Evolutionary conservation across 495 filamentous ascomycete species (phyloP).

Genomic region (Parmelia sp.): DNA sequence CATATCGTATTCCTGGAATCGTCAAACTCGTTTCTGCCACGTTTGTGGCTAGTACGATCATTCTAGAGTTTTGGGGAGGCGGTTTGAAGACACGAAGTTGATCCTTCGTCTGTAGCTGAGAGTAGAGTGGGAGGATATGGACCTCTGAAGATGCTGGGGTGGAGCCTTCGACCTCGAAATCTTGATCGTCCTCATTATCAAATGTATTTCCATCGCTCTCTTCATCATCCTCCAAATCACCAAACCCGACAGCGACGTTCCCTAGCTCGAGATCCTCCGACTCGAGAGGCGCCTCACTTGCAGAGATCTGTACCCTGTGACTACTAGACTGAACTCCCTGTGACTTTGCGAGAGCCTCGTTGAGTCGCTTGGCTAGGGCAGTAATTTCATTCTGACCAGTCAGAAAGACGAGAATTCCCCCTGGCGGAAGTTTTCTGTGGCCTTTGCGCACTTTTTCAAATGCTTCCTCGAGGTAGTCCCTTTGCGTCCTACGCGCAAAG

Average conservation of each 20-base stretch:
- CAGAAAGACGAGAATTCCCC: constrained; percentile 90
- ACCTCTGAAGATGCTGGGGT: constrained; percentile 53
- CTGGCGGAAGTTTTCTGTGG: constrained; percentile 83
- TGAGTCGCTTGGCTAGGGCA: constrained; percentile 68
- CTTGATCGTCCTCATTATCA: constrained; percentile 52
- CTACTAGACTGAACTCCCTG: constrained; percentile 46
- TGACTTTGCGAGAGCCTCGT: constrained; percentile 60
- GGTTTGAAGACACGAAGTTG: constrained; percentile 90
- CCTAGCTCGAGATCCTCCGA: constrained; percentile 84
- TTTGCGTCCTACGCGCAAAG: constrained; percentile 73
- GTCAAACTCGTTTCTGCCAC: constrained; percentile 96
- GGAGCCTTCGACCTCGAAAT: constrained; percentile 59
- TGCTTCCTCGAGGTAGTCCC: constrained; percentile 84
- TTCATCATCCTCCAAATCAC: constrained; percentile 34
- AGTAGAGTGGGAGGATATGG: constrained; percentile 88
- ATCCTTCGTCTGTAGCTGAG: constrained; percentile 85
- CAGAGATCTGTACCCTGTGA: constrained; percentile 64
- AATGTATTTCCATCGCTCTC: constrained; percentile 41
- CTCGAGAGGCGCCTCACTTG: constrained; percentile 73
- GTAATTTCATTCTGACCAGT: constrained; percentile 91
- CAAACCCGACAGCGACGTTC: constrained; percentile 42
- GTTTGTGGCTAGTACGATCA: constrained; percentile 92
- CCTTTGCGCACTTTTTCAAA: constrained; percentile 84
- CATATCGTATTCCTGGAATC: constrained; percentile 91
- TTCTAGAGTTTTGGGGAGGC: constrained; percentile 73